phyloP scores from a whole-genome alignment of 768 basidiomycete genomes.

The Tulasnella calospora region DNA sequence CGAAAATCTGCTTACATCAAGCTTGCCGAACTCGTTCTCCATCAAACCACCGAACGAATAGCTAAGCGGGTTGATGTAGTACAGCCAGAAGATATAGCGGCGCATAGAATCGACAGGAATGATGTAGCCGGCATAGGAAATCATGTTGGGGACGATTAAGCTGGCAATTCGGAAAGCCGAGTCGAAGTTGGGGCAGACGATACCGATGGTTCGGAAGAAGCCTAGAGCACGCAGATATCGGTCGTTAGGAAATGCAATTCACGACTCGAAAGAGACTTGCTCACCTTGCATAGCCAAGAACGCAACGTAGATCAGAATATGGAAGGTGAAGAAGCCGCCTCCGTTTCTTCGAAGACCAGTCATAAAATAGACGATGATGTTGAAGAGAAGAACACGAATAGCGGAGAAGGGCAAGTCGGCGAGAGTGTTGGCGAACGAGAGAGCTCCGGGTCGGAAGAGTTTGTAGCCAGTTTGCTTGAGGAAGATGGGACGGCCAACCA shows the following conservation, averaged over 20 bases:
- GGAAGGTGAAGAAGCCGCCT: constrained; percentile 35
- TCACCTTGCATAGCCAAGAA: constrained; percentile 38
- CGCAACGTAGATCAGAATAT: constrained; percentile 37
- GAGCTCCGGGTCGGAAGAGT: constrained; percentile 43
- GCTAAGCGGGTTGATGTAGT: constrained; percentile 71
- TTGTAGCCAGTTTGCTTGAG: constrained; percentile 43
- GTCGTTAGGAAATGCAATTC: neutral
- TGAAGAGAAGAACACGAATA: constrained; percentile 34
- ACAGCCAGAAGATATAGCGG: constrained; percentile 82
- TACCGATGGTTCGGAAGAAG: constrained; percentile 41
- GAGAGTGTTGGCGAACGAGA: constrained; percentile 36
- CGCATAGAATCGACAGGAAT: constrained; percentile 68
- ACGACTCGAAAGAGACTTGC: neutral
- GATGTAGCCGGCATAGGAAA: constrained; percentile 66
- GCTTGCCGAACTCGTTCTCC: constrained; percentile 81
- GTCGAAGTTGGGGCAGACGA: constrained; percentile 52
- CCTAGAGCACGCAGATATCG: neutral
- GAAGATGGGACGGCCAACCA: constrained; percentile 69
- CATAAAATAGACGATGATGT: constrained; percentile 43
- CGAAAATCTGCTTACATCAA: constrained; percentile 42
- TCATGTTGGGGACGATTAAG: constrained; percentile 52
- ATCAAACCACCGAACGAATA: constrained; percentile 75
- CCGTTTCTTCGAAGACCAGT: constrained; percentile 36
- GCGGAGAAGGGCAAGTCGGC: constrained; percentile 43
- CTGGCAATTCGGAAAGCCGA: constrained; percentile 43